Evolutionary conservation across 495 filamentous ascomycete species (phyloP), one percentile per base, ranked within the genome.

Genomic region (Lophiotrema nucula): DNA sequence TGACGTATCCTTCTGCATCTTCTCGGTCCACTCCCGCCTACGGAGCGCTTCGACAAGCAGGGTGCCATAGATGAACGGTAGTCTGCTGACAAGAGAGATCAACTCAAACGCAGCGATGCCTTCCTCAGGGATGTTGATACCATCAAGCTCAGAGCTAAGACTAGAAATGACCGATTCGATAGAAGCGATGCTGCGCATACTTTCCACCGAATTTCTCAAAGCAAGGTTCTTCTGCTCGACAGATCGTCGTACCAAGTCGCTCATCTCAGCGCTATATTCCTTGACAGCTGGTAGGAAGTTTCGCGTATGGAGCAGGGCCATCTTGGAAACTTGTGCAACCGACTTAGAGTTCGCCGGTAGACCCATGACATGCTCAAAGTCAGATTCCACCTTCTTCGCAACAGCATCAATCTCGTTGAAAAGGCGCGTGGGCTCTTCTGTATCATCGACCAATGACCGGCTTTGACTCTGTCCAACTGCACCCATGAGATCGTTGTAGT

Each of bases 21-120:
- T 97, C 21, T 92, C 87, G 8, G 80, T 82, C 89, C 93, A 99
- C 74, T 97, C 92, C 33, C 82, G 86, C 11, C 93, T 85, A 51
- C 87, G 82, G 42, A 96, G 80, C 22, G 90, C 85, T 68, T 99
- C 93, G 15, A 91, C 79, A 13, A 95, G 73, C 23, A 95, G 85
- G 0, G 89, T 89, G 1, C 93, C 92, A 69, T 99, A 99, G 23
- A 90, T 79, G 53, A 86, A 82, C 8, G 93, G 95, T 53, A 97
- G 79, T 46, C 89, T 82, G 26, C 88, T 85, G 11, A 96, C 83
- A 21, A 86, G 73, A 25, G 83, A 80, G 8, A 97, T 74, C 24
- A 88, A 76, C 39, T 95, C 84, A 69, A 96, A 92, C 0, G 84
- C 82, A 19, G 88, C 79, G 38, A 82, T 72, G 21, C 81, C 84